Evolutionary conservation across 2,329 filamentous ascomycete species (phyloP), one percentile per base, ranked within the genome.

Genomic region (Apiospora koreana): DNA sequence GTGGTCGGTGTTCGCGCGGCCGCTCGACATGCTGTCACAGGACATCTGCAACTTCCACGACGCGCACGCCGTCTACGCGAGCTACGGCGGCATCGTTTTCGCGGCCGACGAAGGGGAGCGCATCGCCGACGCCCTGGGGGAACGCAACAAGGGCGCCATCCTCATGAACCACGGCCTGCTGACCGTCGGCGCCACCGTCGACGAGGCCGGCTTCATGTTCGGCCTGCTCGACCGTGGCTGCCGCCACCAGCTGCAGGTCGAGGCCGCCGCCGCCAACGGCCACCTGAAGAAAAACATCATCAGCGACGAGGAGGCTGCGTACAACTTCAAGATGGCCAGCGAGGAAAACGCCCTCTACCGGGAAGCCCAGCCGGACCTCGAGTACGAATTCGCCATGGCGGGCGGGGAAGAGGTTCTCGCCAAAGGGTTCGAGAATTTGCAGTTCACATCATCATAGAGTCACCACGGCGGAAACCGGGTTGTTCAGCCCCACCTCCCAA

Each of bases 191-290:
- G 76, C 79, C 8, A 94, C 92, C 0, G 92, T 94, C 2, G 92
- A 94, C 76, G 92, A 94, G 79, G 92, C 92, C 1, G 89, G 89
- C 0, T 94, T 91, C 78, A 79, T 93, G 68, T 92, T 93, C 77
- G 89, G 88, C 0, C 81, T 92, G 62, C 84, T 93, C 78, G 92
- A 94, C 79, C 85, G 91, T 66, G 89, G 87, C 65, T 94, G 92
- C 77, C 85, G 89, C 69, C 86, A 92, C 42, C 92, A 94, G 81
- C 81, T 93, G 68, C 82, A 86, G 74, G 88, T 90, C 46, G 92
- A 94, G 80, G 91, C 91, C 0, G 91, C 92, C 0, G 80, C 81
- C 41, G 80, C 81, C 42, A 80, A 80, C 35, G 43, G 43, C 72
- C 77, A 76, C 64, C 74, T 86, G 35, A 75, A 80, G 67, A 85